Conservation (phyloP, 116 monocot genomes). For the Papilionanthe hybrid region DNA sequence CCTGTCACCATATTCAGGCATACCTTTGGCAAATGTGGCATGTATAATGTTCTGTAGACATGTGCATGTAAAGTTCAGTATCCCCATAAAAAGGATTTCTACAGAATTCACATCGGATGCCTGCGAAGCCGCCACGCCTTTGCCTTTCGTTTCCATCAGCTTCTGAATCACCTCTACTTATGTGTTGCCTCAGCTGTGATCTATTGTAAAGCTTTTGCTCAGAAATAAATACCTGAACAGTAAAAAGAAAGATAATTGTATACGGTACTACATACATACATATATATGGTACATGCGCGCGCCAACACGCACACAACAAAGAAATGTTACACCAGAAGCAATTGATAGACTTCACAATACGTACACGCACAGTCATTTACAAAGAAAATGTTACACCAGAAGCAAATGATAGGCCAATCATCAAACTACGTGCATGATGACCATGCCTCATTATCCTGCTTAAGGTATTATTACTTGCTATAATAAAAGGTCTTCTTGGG, state of each 20-base stretch:
- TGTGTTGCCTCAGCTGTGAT: slow-evolving; percentile 76
- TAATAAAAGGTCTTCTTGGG: background rate
- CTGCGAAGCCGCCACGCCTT: slow-evolving; percentile 83
- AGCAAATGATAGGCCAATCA: background rate
- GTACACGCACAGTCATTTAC: too few relatives aligned
- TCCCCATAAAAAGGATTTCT: slow-evolving; percentile 90
- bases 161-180: slow-evolving; percentile 75
- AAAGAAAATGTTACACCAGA: background rate
- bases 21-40: slow-evolving; percentile 97
- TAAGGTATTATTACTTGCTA: background rate
- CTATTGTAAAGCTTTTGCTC: slow-evolving; percentile 94
- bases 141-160: slow-evolving; percentile 90
- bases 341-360: too few relatives aligned
- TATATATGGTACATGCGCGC: background rate
- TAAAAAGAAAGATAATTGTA: background rate
- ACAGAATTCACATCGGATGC: slow-evolving; percentile 92
- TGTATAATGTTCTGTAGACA: slow-evolving; percentile 89
- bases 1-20: background rate
- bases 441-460: background rate
- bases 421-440: background rate
- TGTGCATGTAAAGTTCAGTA: slow-evolving; percentile 90
- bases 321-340: too few relatives aligned
- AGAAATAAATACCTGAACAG: slow-evolving; percentile 77
- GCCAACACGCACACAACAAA: too few relatives aligned
- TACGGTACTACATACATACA: background rate